Evolutionary conservation across 805 yeast genomes (phyloP).

Genomic region (Maudiozyma saulgeensis): DNA sequence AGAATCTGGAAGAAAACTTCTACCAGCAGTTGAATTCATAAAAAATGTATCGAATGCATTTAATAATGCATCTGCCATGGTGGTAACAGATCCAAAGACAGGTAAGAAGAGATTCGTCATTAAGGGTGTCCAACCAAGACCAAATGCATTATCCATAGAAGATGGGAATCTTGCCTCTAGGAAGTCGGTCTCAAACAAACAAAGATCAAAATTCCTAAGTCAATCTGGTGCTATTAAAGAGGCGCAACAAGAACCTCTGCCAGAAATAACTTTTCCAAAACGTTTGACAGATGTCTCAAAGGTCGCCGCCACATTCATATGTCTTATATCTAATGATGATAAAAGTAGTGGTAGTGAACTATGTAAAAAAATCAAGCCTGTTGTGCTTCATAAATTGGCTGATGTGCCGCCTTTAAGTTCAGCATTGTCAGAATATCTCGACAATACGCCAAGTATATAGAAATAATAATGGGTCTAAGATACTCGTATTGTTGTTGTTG

Average conservation of each 20-base stretch:
- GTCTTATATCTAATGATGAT: constrained; percentile 26
- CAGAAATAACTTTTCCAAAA: constrained; percentile 22
- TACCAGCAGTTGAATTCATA: constrained; percentile 95
- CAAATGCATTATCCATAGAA: constrained; percentile 39
- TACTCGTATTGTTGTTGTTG: not conserved
- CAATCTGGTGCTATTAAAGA: constrained; percentile 11
- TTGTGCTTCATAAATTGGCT: constrained; percentile 23
- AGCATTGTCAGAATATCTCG: constrained; percentile 26
- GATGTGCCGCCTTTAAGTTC: constrained; percentile 26
- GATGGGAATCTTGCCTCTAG: constrained; percentile 38
- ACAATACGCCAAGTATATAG: constrained; percentile 20
- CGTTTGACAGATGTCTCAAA: constrained; percentile 26
- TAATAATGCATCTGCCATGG: constrained; percentile 87
- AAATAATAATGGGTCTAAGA: not conserved
- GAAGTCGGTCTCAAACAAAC: constrained; percentile 8
- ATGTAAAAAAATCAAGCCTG: constrained; percentile 23
- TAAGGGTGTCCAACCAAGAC: constrained; percentile 87
- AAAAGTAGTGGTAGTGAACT: constrained; percentile 22
- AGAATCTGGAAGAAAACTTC: constrained; percentile 46
- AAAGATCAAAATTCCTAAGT: constrained; percentile 15
- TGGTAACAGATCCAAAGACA: constrained; percentile 53
- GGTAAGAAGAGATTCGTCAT: constrained; percentile 78
- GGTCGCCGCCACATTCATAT: constrained; percentile 25
- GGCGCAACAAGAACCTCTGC: constrained; percentile 20
- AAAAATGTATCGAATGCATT: constrained; percentile 88